phyloP scores from a whole-genome alignment of 768 basidiomycete species.

The Cystofilobasidium macerans region DNA sequence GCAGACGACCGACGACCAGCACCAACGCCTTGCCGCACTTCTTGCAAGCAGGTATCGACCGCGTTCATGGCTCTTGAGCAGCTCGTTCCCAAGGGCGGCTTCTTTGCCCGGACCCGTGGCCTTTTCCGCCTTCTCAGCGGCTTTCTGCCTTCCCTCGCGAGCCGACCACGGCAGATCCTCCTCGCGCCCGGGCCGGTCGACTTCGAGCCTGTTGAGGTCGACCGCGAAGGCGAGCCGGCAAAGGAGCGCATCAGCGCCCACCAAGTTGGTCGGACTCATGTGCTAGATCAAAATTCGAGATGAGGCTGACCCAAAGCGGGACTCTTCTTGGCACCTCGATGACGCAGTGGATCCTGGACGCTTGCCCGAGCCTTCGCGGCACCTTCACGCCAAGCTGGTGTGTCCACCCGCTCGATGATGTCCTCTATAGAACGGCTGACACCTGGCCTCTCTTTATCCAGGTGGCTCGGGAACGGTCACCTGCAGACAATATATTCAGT shows the following conservation, averaged over 20 bases:
- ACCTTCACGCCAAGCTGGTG: constrained; percentile 24
- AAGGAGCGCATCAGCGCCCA: constrained; percentile 14
- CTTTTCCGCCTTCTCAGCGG: background rate
- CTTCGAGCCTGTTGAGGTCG: constrained; percentile 6
- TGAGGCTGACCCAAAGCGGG: too few relatives aligned
- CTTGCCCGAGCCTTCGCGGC: constrained; percentile 11
- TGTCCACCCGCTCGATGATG: constrained; percentile 1
- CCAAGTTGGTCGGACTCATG: background rate
- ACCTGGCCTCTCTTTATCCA: background rate
- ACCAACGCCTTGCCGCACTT: too few relatives aligned
- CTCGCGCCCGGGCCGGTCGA: background rate
- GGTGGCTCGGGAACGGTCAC: constrained; percentile 35
- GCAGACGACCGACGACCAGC: too few relatives aligned
- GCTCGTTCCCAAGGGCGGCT: background rate
- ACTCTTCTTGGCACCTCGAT: background rate
- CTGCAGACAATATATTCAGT: constrained; percentile 40
- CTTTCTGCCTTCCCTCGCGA: background rate
- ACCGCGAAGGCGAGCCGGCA: background rate
- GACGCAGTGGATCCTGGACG: constrained; percentile 21
- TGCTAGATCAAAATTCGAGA: too few relatives aligned
- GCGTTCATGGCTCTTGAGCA: too few relatives aligned
- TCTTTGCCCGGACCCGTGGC: constrained; percentile 14
- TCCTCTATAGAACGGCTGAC: background rate
- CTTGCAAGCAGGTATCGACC: too few relatives aligned
- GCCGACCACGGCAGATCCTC: background rate